Conservation (phyloP, 345 rosid genomes). For the Streptanthus diversifolius region DNA sequence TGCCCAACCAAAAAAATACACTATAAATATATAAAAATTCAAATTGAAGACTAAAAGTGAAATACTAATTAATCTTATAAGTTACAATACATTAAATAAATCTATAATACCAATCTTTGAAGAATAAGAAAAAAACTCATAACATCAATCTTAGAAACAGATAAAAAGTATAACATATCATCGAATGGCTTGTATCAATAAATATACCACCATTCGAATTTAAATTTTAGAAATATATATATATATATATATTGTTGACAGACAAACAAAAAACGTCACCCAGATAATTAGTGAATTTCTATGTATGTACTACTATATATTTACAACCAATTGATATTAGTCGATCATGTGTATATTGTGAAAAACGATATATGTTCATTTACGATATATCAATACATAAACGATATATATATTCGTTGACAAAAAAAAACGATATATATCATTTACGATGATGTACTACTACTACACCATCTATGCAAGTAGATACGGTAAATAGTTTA, state of each 20-base stretch:
- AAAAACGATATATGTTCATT: neutral
- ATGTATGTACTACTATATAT: neutral
- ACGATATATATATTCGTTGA: too few species aligned
- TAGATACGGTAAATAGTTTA: neutral
- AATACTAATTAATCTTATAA: too few species aligned
- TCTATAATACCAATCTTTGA: too few species aligned
- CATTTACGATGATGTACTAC: neutral
- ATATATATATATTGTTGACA: neutral
- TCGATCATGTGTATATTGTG: neutral
- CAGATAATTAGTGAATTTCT: neutral
- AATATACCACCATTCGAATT: neutral
- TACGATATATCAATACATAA: neutral
- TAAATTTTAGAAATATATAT: too few species aligned
- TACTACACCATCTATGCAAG: neutral
- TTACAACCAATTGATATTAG: neutral
- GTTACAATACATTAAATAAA: too few species aligned
- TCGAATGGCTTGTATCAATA: neutral
- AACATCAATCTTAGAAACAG: too few species aligned
- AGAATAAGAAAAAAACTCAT: too few species aligned
- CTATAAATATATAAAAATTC: too few species aligned
- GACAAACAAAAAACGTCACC: neutral
- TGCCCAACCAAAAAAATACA: too few species aligned
- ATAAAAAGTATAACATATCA: too few species aligned
- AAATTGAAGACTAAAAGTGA: too few species aligned
- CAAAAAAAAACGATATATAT: neutral